Evolutionary conservation across 2,329 filamentous ascomycete genomes (phyloP).

Genomic region (Metarhizium guizhouense): DNA sequence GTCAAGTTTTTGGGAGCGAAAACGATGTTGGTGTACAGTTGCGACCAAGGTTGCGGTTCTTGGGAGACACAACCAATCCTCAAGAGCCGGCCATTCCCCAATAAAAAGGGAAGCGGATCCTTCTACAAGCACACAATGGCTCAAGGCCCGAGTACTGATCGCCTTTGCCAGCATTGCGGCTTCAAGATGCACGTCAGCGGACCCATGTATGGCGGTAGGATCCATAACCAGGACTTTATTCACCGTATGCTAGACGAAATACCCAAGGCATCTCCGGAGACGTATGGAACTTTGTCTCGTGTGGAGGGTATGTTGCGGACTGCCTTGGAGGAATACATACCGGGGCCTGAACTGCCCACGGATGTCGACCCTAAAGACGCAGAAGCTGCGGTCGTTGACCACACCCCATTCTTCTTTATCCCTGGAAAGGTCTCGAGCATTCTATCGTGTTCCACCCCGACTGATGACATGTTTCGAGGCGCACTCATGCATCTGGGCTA

Average conservation of each 20-base stretch:
- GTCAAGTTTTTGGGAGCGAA: constrained; percentile 89
- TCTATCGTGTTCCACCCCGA: constrained; percentile 70
- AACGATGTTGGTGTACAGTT: constrained; percentile 88
- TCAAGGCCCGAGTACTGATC: constrained; percentile 57
- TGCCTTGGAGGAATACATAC: constrained; percentile 65
- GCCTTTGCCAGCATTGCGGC: constrained; percentile 73
- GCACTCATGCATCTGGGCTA: constrained; percentile 78
- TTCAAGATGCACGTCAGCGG: constrained; percentile 80
- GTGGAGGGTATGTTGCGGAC: constrained; percentile 89
- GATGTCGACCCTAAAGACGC: constrained; percentile 30
- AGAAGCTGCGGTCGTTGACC: constrained; percentile 58
- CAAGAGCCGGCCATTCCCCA: constrained; percentile 54
- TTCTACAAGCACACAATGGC: constrained; percentile 75
- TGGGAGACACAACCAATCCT: constrained; percentile 78
- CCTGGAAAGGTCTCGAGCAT: constrained; percentile 66
- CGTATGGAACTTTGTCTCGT: constrained; percentile 71
- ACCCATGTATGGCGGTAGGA: constrained; percentile 87
- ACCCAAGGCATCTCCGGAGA: constrained; percentile 53
- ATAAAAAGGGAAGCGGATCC: constrained; percentile 59
- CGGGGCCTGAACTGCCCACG: constrained; percentile 27
- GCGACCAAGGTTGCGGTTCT: constrained; percentile 82
- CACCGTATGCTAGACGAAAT: constrained; percentile 67
- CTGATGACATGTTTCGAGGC: constrained; percentile 71
- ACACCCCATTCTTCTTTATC: constrained; percentile 78
- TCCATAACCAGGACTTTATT: constrained; percentile 81